phyloP scores from a whole-genome alignment of 2,329 filamentous ascomycete genomes.

The Pestalotiopsis fici region DNA sequence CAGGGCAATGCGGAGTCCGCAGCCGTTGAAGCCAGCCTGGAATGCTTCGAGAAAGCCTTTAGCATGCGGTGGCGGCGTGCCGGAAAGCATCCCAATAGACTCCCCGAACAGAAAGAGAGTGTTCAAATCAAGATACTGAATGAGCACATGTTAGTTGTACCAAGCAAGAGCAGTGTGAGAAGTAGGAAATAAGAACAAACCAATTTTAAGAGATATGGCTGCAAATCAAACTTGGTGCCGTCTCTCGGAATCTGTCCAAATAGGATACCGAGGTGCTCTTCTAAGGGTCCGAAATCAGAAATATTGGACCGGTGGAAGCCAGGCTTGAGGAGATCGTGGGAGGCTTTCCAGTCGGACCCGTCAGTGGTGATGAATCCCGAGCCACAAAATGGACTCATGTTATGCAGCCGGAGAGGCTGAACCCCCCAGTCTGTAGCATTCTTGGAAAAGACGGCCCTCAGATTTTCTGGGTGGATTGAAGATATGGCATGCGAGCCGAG shows the following conservation, averaged over 20 bases:
- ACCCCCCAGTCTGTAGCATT: slow-evolving; percentile 21
- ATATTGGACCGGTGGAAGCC: slow-evolving; percentile 22
- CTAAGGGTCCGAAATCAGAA: slow-evolving; percentile 20
- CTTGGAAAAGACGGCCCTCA: slow-evolving; percentile 22
- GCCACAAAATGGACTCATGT: slow-evolving; percentile 22
- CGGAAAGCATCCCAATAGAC: slow-evolving; percentile 22
- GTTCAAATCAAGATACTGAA: slow-evolving; percentile 22
- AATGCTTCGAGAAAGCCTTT: slow-evolving; percentile 21
- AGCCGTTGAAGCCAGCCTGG: slow-evolving; percentile 21
- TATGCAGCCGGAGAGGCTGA: slow-evolving; percentile 20
- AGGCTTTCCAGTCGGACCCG: slow-evolving; percentile 21
- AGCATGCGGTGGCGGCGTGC: slow-evolving; percentile 18
- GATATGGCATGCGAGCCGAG: slow-evolving; percentile 19
- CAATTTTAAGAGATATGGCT: slow-evolving; percentile 20
- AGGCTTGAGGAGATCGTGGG: slow-evolving; percentile 23
- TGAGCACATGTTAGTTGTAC: slow-evolving; percentile 17
- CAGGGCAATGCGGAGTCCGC: slow-evolving; percentile 22
- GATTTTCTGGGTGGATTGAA: slow-evolving; percentile 20
- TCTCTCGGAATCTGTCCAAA: slow-evolving; percentile 21
- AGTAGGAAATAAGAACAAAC: slow-evolving; percentile 15
- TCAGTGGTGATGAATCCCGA: slow-evolving; percentile 21
- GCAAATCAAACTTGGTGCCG: slow-evolving; percentile 21
- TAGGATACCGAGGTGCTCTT: slow-evolving; percentile 20
- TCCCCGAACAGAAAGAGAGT: slow-evolving; percentile 24
- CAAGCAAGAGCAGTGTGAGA: slow-evolving; percentile 7